phyloP scores from a whole-genome alignment of 2,329 filamentous ascomycete genomes.

The Nothophaeocryptopus gaeumannii region DNA sequence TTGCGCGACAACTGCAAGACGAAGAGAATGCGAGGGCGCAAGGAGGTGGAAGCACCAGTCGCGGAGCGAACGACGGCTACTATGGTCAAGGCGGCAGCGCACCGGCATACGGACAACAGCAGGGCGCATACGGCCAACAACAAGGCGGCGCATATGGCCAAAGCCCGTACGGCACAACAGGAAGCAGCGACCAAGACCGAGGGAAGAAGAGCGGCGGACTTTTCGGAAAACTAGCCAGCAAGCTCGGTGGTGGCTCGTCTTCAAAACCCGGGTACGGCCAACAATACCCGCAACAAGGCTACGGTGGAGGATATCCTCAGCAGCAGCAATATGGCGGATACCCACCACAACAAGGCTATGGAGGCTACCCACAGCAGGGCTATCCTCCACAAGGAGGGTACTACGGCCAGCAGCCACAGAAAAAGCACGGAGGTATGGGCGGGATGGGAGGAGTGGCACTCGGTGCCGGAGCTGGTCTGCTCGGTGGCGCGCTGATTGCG shows the following conservation, averaged over 20 bases:
- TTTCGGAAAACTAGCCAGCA: constrained; percentile 54
- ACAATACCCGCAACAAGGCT: constrained; percentile 33
- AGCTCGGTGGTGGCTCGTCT: constrained; percentile 34
- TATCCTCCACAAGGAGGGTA: constrained; percentile 20
- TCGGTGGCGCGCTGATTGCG: constrained; percentile 73
- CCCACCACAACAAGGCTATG: constrained; percentile 28
- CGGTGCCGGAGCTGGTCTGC: constrained; percentile 74
- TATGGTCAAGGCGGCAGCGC: constrained; percentile 36
- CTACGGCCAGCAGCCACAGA: constrained; percentile 42
- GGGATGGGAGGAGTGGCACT: constrained; percentile 73
- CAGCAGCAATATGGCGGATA: constrained; percentile 27
- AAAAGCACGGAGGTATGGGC: constrained; percentile 39
- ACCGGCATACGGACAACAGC: constrained; percentile 8
- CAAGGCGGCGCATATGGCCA: constrained; percentile 12
- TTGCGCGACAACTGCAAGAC: constrained; percentile 75
- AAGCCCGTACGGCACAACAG: constrained; percentile 6
- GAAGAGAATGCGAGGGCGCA: constrained; percentile 67
- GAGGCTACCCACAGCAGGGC: constrained; percentile 35
- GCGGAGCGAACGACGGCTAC: constrained; percentile 48
- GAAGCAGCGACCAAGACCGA: constrained; percentile 35
- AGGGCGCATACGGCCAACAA: constrained; percentile 35
- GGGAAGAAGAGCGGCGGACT: constrained; percentile 43
- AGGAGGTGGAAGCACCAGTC: constrained; percentile 28
- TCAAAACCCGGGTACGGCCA: constrained; percentile 31
- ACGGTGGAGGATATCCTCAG: constrained; percentile 30